Percentiles rank a stretch among this genome's conserved stretches.
Evolutionary conservation across 2,329 filamentous ascomycete genomes (phyloP).

Genomic region (Penicillium polonicum): DNA sequence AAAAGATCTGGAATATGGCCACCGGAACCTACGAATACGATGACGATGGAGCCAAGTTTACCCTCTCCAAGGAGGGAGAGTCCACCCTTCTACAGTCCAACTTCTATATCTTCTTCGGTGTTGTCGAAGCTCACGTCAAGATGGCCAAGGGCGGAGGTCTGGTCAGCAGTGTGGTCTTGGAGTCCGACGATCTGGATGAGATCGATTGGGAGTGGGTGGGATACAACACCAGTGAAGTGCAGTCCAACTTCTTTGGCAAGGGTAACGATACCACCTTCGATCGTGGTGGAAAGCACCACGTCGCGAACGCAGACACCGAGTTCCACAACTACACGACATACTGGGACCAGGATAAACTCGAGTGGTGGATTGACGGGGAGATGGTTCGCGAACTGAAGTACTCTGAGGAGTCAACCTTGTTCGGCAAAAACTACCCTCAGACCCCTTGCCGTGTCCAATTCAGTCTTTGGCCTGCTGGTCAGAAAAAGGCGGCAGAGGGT

Average conservation of each 20-base stretch:
- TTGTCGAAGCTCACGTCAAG: constrained; percentile 74
- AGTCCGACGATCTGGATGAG: constrained; percentile 82
- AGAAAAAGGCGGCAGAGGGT: constrained; percentile 33
- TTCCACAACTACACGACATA: constrained; percentile 57
- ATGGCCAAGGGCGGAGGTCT: constrained; percentile 73
- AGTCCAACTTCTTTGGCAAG: constrained; percentile 97
- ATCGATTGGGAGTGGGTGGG: constrained; percentile 66
- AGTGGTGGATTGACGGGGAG: constrained; percentile 65
- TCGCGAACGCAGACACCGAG: constrained; percentile 56
- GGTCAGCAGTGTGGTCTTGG: constrained; percentile 76
- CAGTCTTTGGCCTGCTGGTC: constrained; percentile 67
- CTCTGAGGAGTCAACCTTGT: constrained; percentile 51
- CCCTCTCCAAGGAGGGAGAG: constrained; percentile 66
- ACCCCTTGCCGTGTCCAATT: constrained; percentile 71
- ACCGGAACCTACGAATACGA: constrained; percentile 65
- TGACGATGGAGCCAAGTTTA: constrained; percentile 67
- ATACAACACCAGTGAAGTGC: constrained; percentile 46
- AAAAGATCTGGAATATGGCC: constrained; percentile 66
- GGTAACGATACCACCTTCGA: constrained; percentile 74
- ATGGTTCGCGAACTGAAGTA: constrained; percentile 62
- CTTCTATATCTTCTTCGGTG: constrained; percentile 85
- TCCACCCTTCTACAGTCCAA: constrained; percentile 75
- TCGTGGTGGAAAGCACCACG: constrained; percentile 73
- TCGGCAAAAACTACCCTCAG: constrained; percentile 64
- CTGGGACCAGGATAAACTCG: constrained; percentile 64